Percentiles rank a stretch among this genome's conserved stretches.
phyloP scores from a whole-genome alignment of 805 yeast species.

The Yarrowia yakushimensis region DNA sequence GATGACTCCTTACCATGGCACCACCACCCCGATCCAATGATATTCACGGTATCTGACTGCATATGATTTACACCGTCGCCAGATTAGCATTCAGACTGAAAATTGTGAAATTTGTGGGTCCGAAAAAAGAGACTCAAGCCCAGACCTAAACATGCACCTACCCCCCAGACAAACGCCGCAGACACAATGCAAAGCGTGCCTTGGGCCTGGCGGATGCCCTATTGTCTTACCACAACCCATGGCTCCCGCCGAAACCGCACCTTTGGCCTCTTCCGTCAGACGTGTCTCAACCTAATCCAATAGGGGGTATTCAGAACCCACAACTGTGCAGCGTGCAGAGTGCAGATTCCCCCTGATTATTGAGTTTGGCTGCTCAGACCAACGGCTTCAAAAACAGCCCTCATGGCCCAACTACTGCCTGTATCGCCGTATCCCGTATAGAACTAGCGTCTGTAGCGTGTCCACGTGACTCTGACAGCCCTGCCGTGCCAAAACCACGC shows the following conservation, averaged over 20 bases:
- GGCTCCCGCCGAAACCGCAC: background rate
- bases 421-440: background rate
- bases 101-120: background rate
- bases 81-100: background rate
- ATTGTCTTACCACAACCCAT: background rate
- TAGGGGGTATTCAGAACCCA: background rate
- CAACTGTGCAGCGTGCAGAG: background rate
- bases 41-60: background rate
- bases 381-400: too few relatives aligned
- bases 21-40: too few relatives aligned
- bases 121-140: background rate
- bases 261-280: background rate
- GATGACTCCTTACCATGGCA: too few relatives aligned
- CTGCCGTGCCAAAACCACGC: background rate
- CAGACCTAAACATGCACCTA: background rate
- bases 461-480: background rate
- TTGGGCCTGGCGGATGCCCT: background rate
- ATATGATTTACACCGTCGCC: background rate
- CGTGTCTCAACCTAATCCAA: background rate
- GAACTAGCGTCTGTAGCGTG: background rate
- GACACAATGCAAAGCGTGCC: constrained; percentile 13
- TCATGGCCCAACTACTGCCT: too few relatives aligned
- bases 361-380: background rate
- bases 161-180: background rate
- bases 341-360: background rate